A percentile compares a stretch with the other conserved stretches of the same genome.
phyloP scores from a whole-genome alignment of 768 basidiomycete species.

The Kwoniella mangroviensis region DNA sequence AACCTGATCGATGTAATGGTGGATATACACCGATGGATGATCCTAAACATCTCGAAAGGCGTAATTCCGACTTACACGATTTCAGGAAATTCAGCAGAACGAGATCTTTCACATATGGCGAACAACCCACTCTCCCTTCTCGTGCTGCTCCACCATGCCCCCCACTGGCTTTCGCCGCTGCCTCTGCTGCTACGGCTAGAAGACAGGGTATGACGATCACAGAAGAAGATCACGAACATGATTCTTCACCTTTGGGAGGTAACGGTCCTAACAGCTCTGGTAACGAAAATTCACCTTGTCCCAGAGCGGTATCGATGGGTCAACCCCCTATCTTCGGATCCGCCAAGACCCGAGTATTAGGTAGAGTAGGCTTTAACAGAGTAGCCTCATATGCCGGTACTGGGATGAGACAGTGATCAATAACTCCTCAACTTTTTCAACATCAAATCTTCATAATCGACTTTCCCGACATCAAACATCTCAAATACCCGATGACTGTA shows the following conservation, averaged over 20 bases:
- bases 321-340: conserved; percentile 50
- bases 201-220: conserved; percentile 59
- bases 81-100: conserved; percentile 91
- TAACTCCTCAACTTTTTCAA: not conserved
- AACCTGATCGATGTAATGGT: conserved; percentile 70
- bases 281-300: conserved; percentile 81
- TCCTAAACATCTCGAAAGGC: conserved; percentile 76
- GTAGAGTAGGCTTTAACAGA: conserved; percentile 38
- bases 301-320: conserved; percentile 58
- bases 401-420: conserved; percentile 14
- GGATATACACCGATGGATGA: conserved; percentile 96
- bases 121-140: conserved; percentile 56
- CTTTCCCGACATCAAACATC: not conserved
- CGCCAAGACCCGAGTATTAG: conserved; percentile 42
- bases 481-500: conserved; percentile 2
- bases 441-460: not conserved
- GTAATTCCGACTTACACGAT: conserved; percentile 84
- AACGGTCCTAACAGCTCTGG: conserved; percentile 63
- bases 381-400: conserved; percentile 46
- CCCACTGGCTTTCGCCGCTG: conserved; percentile 53
- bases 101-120: conserved; percentile 92
- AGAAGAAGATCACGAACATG: conserved; percentile 71
- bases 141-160: conserved; percentile 39
- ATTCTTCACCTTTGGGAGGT: conserved; percentile 65
- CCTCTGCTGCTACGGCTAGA: conserved; percentile 58